These are phyloP conservation scores for Manihot esculenta DNA, from an alignment of 441 rosid species.

Conservation along the genomic window DNA sequence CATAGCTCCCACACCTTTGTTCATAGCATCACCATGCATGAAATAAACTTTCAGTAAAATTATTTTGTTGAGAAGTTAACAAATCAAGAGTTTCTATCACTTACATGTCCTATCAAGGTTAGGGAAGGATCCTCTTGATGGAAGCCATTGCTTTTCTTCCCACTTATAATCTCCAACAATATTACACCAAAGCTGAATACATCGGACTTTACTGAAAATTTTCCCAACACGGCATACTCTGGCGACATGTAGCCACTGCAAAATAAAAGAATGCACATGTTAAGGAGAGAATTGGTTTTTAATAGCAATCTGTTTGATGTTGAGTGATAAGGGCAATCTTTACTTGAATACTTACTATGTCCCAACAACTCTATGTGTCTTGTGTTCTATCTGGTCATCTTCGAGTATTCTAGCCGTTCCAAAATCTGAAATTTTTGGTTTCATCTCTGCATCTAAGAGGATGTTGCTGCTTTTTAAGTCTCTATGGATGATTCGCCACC, in stretches of 20 bases:
- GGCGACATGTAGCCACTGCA: slow-evolving; percentile 33
- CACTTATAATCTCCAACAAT: slow-evolving; percentile 27
- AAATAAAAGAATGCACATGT: background rate
- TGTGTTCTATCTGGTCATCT: slow-evolving; percentile 30
- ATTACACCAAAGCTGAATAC: slow-evolving; percentile 31
- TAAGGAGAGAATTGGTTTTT: background rate
- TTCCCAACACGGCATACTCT: slow-evolving; percentile 21
- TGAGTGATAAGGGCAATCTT: background rate
- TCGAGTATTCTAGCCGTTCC: slow-evolving; percentile 45
- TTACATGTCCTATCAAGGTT: slow-evolving; percentile 25
- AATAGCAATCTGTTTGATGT: background rate
- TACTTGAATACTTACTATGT: slow-evolving; percentile 33
- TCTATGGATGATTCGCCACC: slow-evolving; percentile 41
- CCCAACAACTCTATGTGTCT: slow-evolving; percentile 38
- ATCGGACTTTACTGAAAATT: slow-evolving; percentile 31
- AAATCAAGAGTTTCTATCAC: background rate
- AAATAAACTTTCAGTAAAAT: background rate
- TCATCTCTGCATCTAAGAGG: slow-evolving; percentile 35
- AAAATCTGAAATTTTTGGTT: slow-evolving; percentile 43
- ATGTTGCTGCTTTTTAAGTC: slow-evolving; percentile 45
- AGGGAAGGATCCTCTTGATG: slow-evolving; percentile 7
- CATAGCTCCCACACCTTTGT: slow-evolving; percentile 10
- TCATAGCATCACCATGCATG: background rate
- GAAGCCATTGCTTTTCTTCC: slow-evolving; percentile 20
- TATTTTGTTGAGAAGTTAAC: background rate